phyloP scores from a whole-genome alignment of 345 rosid species.

The Odontarrhena argentea region DNA sequence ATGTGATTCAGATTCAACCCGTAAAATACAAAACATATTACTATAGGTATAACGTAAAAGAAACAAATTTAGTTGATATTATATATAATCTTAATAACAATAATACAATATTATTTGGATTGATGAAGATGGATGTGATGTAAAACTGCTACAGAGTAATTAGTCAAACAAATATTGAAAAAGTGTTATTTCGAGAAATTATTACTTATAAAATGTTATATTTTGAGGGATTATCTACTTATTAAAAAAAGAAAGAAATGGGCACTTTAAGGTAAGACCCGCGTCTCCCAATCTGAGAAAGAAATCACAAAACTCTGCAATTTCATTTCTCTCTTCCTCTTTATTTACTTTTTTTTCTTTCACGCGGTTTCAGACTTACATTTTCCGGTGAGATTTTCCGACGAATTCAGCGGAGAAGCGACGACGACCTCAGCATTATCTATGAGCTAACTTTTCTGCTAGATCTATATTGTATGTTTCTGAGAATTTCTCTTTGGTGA shows the following conservation, averaged over 20 bases:
- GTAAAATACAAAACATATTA: too few species aligned
- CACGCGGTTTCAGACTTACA: conserved; percentile 19
- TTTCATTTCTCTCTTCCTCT: conserved; percentile 7
- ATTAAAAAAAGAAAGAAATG: background rate
- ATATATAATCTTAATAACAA: too few species aligned
- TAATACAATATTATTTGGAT: too few species aligned
- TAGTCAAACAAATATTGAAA: background rate
- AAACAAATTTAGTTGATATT: too few species aligned
- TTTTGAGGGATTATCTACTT: background rate
- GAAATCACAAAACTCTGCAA: conserved; percentile 33
- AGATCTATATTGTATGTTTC: conserved; percentile 33
- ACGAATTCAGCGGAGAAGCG: conserved; percentile 8
- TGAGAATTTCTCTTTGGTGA: conserved; percentile 28
- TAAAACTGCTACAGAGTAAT: conserved; percentile 19
- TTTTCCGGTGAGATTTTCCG: background rate
- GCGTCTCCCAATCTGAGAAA: conserved; percentile 42
- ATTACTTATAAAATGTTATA: too few species aligned
- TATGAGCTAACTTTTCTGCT: background rate
- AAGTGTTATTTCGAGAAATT: background rate
- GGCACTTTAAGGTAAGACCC: conserved; percentile 28
- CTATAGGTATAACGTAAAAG: too few species aligned
- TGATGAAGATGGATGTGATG: conserved; percentile 22
- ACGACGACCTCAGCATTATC: conserved; percentile 22
- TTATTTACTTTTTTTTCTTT: background rate
- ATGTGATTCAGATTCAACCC: too few species aligned